These are phyloP conservation scores for Stropharia rugosoannulata DNA, from an alignment of 768 basidiomycete species.

Conservation along the genomic window DNA sequence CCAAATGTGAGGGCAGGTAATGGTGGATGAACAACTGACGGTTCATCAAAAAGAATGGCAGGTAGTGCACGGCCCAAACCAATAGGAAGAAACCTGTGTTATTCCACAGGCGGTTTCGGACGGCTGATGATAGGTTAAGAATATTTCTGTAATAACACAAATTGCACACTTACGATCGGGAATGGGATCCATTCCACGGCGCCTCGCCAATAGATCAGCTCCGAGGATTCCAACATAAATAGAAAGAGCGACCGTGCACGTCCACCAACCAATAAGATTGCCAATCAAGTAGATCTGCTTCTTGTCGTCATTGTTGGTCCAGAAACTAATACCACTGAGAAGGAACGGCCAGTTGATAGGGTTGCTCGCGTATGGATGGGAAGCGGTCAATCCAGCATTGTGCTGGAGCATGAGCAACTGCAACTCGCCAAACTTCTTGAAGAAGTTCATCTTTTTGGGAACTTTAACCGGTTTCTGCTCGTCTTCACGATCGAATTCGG, in stretches of 20 bases:
- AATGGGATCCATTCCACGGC: constrained; percentile 82
- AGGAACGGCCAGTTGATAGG: constrained; percentile 99
- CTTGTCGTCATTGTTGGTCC: constrained; percentile 83
- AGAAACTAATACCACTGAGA: constrained; percentile 95
- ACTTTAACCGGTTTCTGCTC: constrained; percentile 51
- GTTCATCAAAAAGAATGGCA: constrained; percentile 97
- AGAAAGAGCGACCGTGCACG: constrained; percentile 80
- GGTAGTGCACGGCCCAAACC: constrained; percentile 94
- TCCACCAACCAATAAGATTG: constrained; percentile 94
- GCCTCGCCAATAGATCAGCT: constrained; percentile 86
- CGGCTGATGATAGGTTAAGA: constrained; percentile 46
- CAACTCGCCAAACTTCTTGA: constrained; percentile 91
- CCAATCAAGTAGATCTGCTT: constrained; percentile 97
- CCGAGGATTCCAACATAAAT: constrained; percentile 88
- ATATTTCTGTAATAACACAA: not conserved
- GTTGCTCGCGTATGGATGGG: constrained; percentile 94
- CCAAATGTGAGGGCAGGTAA: constrained; percentile 95
- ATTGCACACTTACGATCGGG: constrained; percentile 68
- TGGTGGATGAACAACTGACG: constrained; percentile 97
- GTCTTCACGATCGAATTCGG: constrained; percentile 52
- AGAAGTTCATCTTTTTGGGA: constrained; percentile 86
- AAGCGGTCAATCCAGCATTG: constrained; percentile 97
- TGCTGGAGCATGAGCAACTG: constrained; percentile 97
- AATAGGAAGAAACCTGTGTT: constrained; percentile 94
- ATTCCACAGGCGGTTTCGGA: constrained; percentile 93